Base-by-base conservation (phyloP, 331 rosid genomes). In the Saraca asoca region DNA sequence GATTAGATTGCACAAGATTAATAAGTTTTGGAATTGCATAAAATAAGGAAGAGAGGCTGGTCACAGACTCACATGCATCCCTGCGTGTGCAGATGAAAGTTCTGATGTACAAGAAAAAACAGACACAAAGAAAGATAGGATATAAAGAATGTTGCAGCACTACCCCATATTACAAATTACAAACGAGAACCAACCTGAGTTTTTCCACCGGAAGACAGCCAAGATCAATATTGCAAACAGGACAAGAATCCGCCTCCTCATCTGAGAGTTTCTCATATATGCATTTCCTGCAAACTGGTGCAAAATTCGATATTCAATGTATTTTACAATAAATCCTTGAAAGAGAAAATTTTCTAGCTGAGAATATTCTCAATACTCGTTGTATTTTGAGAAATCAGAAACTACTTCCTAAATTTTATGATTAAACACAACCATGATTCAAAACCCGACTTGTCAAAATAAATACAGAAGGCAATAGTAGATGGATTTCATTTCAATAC, bases 211-310 rank as follows among this genome's bases (percentile, higher is more conserved):
- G 98, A 73, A 84, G 87, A 71, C 85, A 82, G 7, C 98, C 98
- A 9, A 93, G 82, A 78, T 93, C 98, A 68, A 90, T 79, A 55
- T 88, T 68, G 84, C 98, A 93, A 14, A 84, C 97, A 0, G 98
- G 98, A 77, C 97, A 93, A 62, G 68, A 79, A 64, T 90, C 98
- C 41, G 54, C 57, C 80, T 93, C 97, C 62, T 93, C 97, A 61
- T 93, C 97, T 10, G 96, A 85, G 62, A 93, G 80, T 75, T 85
- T 87, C 64, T 88, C 87, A 38, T 80, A 86, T 71, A 93, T 93
- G 78, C 98, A 93, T 52, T 74, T 84, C 85, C 95, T 87, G 87
- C 98, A 93, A 84, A 93, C 98, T 93, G 95, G 46, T 73, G 69
- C 56, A 44, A 12, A 72, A 51, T 55, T 77, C 74, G 73, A 62